Conservation (phyloP, 495 filamentous ascomycete species). For the Aspergillus campestris region DNA sequence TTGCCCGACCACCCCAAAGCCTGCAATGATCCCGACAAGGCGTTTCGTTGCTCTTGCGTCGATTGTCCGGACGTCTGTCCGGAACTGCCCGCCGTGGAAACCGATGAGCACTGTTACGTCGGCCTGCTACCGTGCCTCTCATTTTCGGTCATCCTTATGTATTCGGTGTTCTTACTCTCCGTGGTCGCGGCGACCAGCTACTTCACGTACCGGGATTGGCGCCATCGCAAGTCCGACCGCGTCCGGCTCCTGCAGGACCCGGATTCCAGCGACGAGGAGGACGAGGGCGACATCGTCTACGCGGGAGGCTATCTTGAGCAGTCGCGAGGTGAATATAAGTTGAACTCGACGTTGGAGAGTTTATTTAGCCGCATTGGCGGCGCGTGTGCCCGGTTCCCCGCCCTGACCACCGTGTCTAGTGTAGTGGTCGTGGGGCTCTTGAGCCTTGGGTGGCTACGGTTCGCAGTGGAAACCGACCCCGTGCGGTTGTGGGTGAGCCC, state of each 20-base stretch:
- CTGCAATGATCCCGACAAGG: constrained; percentile 80
- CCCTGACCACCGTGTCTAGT: constrained; percentile 66
- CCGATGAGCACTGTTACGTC: constrained; percentile 65
- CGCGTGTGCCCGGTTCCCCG: constrained; percentile 72
- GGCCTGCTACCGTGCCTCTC: constrained; percentile 83
- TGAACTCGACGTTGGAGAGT: constrained; percentile 72
- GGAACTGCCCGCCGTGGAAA: constrained; percentile 60
- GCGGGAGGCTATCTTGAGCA: constrained; percentile 62
- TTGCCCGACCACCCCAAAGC: constrained; percentile 60
- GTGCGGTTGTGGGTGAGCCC: constrained; percentile 94
- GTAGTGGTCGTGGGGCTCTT: constrained; percentile 63
- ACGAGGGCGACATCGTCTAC: constrained; percentile 66
- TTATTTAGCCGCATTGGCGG: constrained; percentile 78
- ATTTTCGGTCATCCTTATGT: constrained; percentile 82
- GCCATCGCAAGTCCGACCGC: constrained; percentile 65
- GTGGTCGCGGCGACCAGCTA: constrained; percentile 61
- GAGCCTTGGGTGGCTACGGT: constrained; percentile 79
- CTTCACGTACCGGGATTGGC: constrained; percentile 62
- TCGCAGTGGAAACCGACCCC: constrained; percentile 79
- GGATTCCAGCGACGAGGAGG: constrained; percentile 79
- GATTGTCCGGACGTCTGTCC: constrained; percentile 85
- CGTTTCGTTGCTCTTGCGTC: constrained; percentile 83
- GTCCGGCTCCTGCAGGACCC: constrained; percentile 80
- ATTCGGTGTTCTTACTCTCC: constrained; percentile 64
- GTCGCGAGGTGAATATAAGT: constrained; percentile 56